Conservation (phyloP, 2,329 filamentous ascomycete species). For the Stemphylium beticola region DNA sequence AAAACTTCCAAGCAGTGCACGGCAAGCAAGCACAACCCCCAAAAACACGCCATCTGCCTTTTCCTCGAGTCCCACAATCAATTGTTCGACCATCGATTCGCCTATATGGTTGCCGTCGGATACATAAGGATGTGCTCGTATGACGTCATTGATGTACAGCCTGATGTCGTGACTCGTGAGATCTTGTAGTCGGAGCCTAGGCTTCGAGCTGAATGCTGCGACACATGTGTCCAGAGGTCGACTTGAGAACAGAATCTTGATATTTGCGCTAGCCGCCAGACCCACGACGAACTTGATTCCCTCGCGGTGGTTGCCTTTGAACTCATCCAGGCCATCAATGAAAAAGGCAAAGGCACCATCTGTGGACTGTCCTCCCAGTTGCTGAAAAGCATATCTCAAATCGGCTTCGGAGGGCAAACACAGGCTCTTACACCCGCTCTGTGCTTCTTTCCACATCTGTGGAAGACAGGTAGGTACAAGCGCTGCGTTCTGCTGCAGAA, state of each 20-base stretch:
- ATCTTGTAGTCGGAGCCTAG: background rate
- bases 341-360: background rate
- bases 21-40: constrained; percentile 4
- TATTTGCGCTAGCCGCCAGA: background rate
- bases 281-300: background rate
- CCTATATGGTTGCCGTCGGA: background rate
- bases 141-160: background rate
- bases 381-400: background rate
- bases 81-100: background rate
- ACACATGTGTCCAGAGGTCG: background rate
- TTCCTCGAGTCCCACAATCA: background rate
- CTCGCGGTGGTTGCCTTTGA: background rate
- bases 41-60: constrained; percentile 1
- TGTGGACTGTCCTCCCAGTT: background rate
- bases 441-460: constrained; percentile 2
- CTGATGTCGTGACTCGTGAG: background rate
- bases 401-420: background rate
- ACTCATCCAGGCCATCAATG: constrained; percentile 5
- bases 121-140: background rate
- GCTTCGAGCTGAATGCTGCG: background rate
- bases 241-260: background rate
- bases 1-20: background rate
- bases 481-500: background rate
- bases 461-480: background rate
- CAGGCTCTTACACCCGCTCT: background rate